These are phyloP conservation scores for Pleurotus cornucopiae DNA, from an alignment of 768 basidiomycete species.

Conservation along the genomic window DNA sequence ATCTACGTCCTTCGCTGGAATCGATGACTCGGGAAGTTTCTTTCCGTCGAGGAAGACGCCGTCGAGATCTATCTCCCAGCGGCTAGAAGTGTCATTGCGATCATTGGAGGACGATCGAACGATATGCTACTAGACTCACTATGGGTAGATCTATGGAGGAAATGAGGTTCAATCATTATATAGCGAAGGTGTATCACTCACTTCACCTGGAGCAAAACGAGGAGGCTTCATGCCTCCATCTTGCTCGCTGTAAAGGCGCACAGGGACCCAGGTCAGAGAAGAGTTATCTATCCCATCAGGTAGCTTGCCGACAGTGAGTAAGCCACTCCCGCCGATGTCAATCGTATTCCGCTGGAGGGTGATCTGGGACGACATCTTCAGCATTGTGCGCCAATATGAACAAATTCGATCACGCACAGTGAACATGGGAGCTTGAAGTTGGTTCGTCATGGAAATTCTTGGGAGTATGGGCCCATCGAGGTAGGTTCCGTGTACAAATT, in stretches of 20 bases:
- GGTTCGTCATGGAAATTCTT: conserved; percentile 39
- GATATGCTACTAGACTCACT: conserved; percentile 18
- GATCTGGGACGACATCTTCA: conserved; percentile 19
- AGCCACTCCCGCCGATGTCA: conserved; percentile 53
- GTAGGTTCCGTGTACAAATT: conserved; percentile 29
- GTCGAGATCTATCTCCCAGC: conserved; percentile 68
- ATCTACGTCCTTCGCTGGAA: conserved; percentile 33
- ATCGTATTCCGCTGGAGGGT: conserved; percentile 58
- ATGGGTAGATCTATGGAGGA: conserved; percentile 29
- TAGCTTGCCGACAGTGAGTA: conserved; percentile 59
- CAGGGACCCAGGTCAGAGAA: conserved; percentile 65
- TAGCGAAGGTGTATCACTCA: conserved; percentile 20
- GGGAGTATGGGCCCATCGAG: conserved; percentile 42
- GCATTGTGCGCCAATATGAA: neutral
- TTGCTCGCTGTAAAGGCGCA: conserved; percentile 46
- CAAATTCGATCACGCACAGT: conserved; percentile 23
- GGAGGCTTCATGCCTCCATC: conserved; percentile 57
- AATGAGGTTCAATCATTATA: conserved; percentile 15
- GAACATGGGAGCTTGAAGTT: conserved; percentile 46
- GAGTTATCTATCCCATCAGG: conserved; percentile 51
- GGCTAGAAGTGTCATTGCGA: conserved; percentile 16
- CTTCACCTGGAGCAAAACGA: conserved; percentile 55
- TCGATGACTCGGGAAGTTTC: conserved; percentile 46
- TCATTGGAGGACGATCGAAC: too few relatives aligned
- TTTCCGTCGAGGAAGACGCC: conserved; percentile 62